Evolutionary conservation across 352 stramenopile species (phyloP), one percentile per base, ranked within the genome.

Genomic region (Pythium guiyangense): DNA sequence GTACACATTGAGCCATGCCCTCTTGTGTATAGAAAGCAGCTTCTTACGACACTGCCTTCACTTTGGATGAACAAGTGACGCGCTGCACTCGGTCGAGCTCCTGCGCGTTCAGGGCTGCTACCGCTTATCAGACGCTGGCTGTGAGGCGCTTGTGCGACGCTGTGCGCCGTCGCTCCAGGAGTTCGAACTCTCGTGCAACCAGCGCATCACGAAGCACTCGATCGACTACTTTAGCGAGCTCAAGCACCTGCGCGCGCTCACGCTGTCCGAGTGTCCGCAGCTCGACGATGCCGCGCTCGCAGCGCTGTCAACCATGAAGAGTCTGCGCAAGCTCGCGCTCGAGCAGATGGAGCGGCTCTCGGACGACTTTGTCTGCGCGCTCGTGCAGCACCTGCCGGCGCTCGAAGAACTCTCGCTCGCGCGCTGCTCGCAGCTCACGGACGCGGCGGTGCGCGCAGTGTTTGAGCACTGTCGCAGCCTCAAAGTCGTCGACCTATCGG

Each of bases 151-250:
- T 1, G 79, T 92, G 34, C 74, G 76, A 17, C 79, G 70, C 6
- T 92, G 84, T 52, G 78, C 79, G 11, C 81, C 81, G 26, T 89
- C 79, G 48, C 61, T 94, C 8, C 73, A 90, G 35, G 62, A 74
- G 44, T 86, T 94, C 47, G 79, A 90, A 61, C 67, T 94, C 8
- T 90, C 77, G 34, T 92, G 84, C 59, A 92, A 94, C 62, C 84
- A 94, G 53, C 81, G 84, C 0, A 89, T 94, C 63, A 90, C 76
- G 6, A 77, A 85, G 22, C 63, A 73, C 39, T 86, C 81, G 15
- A 88, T 94, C 42, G 71, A 88, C 52, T 86, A 84, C 44, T 85
- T 92, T 50, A 69, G 76, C 29, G 79, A 90, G 45, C 70, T 91
- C 10, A 53, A 84, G 48, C 70, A 88, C 25, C 49, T 94, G 35